Base-by-base conservation (phyloP, 257 asterid genomes). In the Nicotiana tomentosiformis region DNA sequence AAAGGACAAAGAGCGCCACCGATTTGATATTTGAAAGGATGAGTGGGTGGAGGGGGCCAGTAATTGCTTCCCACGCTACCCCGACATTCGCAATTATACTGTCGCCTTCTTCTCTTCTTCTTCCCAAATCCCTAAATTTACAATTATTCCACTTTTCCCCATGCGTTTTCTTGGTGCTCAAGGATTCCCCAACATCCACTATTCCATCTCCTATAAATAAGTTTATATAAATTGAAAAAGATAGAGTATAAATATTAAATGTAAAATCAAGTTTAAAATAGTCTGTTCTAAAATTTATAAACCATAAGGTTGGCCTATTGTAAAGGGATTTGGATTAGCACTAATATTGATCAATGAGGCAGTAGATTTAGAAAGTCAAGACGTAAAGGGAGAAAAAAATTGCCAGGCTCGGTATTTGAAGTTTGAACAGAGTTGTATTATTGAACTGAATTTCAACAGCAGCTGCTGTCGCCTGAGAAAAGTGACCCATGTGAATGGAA, bases 31-130 rank as follows among this genome's bases (percentile, higher is more conserved):
- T 18, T 3, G 29, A 57, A 62, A 56, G 61, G 61, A 16, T 5
- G 78, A 33, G 81, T 2, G 81, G 18, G 29, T 77, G 20, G 67
- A 0, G 82, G 53, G 85, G 16, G 61, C 85, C 87, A 84, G 83
- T 82, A 30, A 86, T 86, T 88, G 86, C 84, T 67, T 65, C 87
- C 88, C 90, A 88, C 89, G 90, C 90, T 84, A 66, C 72, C 61
- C 86, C 86, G 89, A 88, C 90, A 88, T 16, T 35, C 62, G 16
- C 81, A 82, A 84, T 88, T 79, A 88, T 88, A 0, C 37, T 86
- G 89, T 84, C 90, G 85, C 51, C 77, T 83, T 56, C 80, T 78
- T 4, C 51, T 43, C 11, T 43, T 43, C 51, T 1, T 43, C 51
- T 39, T 77, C 72, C 29, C 84, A 61, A 86, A 88, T 86, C 89